Evolutionary conservation across 164 flowering plant genomes (phyloP), one percentile per base, ranked within the genome.

Genomic region (Saururus chinensis): DNA sequence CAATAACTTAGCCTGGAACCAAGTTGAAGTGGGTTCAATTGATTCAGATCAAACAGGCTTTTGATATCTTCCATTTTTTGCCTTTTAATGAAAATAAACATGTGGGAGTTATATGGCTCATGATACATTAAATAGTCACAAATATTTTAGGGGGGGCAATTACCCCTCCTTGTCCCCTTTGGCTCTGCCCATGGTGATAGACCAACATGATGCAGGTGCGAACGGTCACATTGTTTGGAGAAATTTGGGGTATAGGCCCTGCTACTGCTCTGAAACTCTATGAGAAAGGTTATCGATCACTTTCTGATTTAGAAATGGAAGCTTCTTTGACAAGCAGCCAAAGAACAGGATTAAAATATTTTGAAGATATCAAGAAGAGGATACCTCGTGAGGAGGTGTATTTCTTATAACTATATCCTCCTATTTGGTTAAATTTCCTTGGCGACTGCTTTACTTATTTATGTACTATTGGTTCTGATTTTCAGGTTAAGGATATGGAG

Each of bases 221-320:
- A 56, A 76, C 93, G 54, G 82, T 93, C 53, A 74, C 75, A 59
- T 74, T 88, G 56, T 88, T 93, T 80, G 99, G 96, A 51, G 96
- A 93, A 74, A 87, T 90, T 59, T 90, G 99, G 97, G 99, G 97
- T 25, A 76, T 93, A 75, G 99, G 97, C 71, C 97, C 99, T 26
- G 87, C 99, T 65, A 93, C 97, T 64, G 95, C 96, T 49, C 71
- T 84, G 67, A 90, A 88, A 76, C 79, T 90, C 19, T 88, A 88
- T 72, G 97, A 88, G 58, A 93, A 88, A 75, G 96, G 97, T 51
- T 71, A 87, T 58, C 85, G 99, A 37, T 82, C 85, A 40, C 77
- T 93, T 19, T 85, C 87, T 57, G 97, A 93, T 72, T 72, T 93
- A 67, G 74, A 76, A 74, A 78, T 75, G 23, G 96, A 93, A 37